These are phyloP conservation scores for Beauveria sp. DNA, from an alignment of 2,329 filamentous ascomycete species.

Conservation along the genomic window DNA sequence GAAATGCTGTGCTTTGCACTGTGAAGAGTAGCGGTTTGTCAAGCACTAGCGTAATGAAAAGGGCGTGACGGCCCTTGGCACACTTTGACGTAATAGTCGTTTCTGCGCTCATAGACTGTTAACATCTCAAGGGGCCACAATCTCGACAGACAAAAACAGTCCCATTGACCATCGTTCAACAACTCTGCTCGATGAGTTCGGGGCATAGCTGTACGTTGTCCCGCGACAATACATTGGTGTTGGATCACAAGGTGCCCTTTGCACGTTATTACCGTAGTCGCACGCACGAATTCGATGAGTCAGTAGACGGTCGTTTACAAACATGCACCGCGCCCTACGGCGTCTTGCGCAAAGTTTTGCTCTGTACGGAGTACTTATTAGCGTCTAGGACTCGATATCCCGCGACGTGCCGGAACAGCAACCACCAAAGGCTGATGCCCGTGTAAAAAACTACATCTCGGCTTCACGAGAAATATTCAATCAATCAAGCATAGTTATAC, in stretches of 20 bases:
- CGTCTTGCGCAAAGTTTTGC: not conserved
- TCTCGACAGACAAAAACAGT: too few relatives aligned
- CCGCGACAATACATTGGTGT: not conserved
- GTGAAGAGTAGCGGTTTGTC: not conserved
- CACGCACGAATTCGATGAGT: not conserved
- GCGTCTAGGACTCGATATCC: not conserved
- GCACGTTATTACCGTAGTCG: not conserved
- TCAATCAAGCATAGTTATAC: too few relatives aligned
- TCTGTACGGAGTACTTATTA: not conserved
- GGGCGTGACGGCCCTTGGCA: not conserved
- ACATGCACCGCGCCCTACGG: not conserved
- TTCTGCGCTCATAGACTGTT: not conserved
- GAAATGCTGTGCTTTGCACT: not conserved
- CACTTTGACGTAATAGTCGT: not conserved
- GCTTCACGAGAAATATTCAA: too few relatives aligned
- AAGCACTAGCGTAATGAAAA: not conserved
- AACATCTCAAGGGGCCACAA: too few relatives aligned
- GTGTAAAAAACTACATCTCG: too few relatives aligned
- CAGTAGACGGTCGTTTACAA: not conserved
- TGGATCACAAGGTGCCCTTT: too few relatives aligned
- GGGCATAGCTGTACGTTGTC: not conserved
- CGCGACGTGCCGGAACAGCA: not conserved
- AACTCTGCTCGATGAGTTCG: not conserved
- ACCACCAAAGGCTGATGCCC: not conserved
- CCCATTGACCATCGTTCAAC: too few relatives aligned